Base-by-base conservation (phyloP, 2,329 filamentous ascomycete genomes). In the Phyllosticta citrichinensis region DNA sequence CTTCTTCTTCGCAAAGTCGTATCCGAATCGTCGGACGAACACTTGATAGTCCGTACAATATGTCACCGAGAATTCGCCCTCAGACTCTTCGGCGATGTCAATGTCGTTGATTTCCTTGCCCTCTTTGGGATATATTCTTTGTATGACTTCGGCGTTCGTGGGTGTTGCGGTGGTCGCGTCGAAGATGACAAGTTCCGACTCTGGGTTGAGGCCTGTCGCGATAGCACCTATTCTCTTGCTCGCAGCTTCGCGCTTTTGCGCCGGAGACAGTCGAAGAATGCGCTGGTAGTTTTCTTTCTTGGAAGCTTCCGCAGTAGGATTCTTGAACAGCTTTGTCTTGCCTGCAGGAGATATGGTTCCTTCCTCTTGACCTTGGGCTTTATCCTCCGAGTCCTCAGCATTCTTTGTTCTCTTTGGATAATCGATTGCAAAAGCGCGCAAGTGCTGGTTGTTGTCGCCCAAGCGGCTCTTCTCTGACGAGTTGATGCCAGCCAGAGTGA, bases 11-110 rank as follows among this genome's bases (percentile, higher is more conserved):
- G 62, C 66, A 56, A 80, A 79, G 62, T 80, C 77, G 52, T 80
- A 78, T 20, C 77, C 74, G 55, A 90, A 74, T 33, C 83, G 82
- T 66, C 88, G 80, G 40, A 87, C 76, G 73, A 86, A 88, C 56
- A 97, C 80, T 65, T 91, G 85, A 69, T 87, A 79, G 65, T 90
- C 86, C 67, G 88, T 86, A 73, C 88, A 92, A 73, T 91, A 97
- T 2, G 86, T 87, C 59, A 97, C 77, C 66, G 86, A 82, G 71
- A 88, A 94, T 50, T 81, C 77, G 40, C 83, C 79, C 17, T 83
- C 78, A 14, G 80, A 81, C 6, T 79, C 82, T 72, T 88, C 85
- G 55, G 83, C 74, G 54, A 91, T 79, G 69, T 92, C 89, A 57
- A 91, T 67, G 71, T 91, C 89, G 68, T 84, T 83, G 0, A 85